Evolutionary conservation across 768 basidiomycete genomes (phyloP).

Genomic region (Floccularia luteovirens): DNA sequence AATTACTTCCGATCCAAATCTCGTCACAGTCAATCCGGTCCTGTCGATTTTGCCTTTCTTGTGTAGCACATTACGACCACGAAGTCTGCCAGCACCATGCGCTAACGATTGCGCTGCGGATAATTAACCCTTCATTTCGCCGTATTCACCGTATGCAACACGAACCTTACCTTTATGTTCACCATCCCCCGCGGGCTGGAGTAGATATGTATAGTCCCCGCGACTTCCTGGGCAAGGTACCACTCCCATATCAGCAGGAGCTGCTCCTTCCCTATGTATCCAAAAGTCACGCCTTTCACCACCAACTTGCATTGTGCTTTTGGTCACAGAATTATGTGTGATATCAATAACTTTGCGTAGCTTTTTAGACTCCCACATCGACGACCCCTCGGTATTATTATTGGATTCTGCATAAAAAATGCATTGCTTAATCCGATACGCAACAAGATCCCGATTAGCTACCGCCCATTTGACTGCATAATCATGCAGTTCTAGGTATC

Average conservation of each 20-base stretch:
- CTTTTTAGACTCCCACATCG: slow-evolving; percentile 1
- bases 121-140: background rate
- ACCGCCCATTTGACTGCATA: slow-evolving; percentile 29
- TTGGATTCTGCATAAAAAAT: slow-evolving; percentile 10
- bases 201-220: slow-evolving; percentile 26
- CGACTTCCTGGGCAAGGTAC: slow-evolving; percentile 31
- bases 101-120: slow-evolving; percentile 25
- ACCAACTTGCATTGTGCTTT: slow-evolving; percentile 11
- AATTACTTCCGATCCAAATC: slow-evolving; percentile 25
- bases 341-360: slow-evolving; percentile 25
- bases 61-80: slow-evolving; percentile 24
- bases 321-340: slow-evolving; percentile 28
- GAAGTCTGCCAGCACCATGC: slow-evolving; percentile 28
- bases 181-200: slow-evolving; percentile 24
- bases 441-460: slow-evolving; percentile 30
- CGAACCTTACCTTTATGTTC: slow-evolving; percentile 19
- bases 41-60: slow-evolving; percentile 19
- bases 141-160: background rate
- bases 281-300: slow-evolving; percentile 17
- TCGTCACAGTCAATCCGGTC: slow-evolving; percentile 19
- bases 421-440: slow-evolving; percentile 25
- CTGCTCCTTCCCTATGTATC: slow-evolving; percentile 31
- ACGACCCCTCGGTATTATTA: slow-evolving; percentile 1
- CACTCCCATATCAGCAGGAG: slow-evolving; percentile 24
- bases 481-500: slow-evolving; percentile 25